Base-by-base conservation (phyloP, 257 asterid species). In the Lantana camara region DNA sequence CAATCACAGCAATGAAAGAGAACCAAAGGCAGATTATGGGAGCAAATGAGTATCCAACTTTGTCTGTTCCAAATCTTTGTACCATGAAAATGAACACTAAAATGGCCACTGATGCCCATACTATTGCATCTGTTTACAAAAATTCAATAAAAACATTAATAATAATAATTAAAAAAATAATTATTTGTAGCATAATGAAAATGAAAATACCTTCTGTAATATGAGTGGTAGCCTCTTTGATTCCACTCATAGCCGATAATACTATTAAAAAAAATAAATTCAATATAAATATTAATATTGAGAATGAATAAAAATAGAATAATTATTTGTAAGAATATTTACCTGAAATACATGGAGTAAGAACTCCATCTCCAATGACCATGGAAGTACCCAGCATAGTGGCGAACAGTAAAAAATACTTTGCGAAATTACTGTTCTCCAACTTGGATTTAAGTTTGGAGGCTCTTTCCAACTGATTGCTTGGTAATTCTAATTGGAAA, bases 321-420 rank as follows among this genome's bases (percentile, higher is more conserved):
- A n/a, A 15, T 22, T 1, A 42, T n/a, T 1, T 41, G 16, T 1
- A 0, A 27, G 16, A 23, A 11, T 3, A 13, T 5, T 13, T 53
- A 79, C 96, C 96, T 24, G 97, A 84, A 45, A 87, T 82, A 27
- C 94, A 75, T 0, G 97, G 95, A 24, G 97, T 89, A 7, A 89
- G 84, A 21, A 85, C 69, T 2, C 97, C 97, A 69, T 87, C 97
- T 10, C 97, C 97, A 21, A 90, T 87, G 7, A 90, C 87, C 97
- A 90, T 90, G 14, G 96, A 82, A 66, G 97, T 90, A 19, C 89
- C 97, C 0, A 89, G 85, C 71, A 87, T 82, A 20, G 94, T 81
- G 11, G 80, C 80, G 2, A 88, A 57, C 21, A 85, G 38, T 7
- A 88, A 66, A 4, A 76, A 41, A 22, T 64, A 23, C 70, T 81